Evolutionary conservation across 352 stramenopile species (phyloP), one percentile per base, ranked within the genome.

Genomic region (Phytopythium vexans): DNA sequence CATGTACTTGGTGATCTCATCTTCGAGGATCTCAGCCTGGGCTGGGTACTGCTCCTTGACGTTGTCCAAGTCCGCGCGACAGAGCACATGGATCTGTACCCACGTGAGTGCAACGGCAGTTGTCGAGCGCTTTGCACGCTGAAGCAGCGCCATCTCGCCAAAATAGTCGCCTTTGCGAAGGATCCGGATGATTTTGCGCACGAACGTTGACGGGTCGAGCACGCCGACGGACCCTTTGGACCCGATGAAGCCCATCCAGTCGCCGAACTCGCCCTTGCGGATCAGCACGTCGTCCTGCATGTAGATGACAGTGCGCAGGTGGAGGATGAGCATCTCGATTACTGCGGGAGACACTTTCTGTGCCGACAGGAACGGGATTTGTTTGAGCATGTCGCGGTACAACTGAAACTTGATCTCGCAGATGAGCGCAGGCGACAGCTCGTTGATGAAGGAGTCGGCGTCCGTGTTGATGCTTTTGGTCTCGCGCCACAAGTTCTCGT

Each of bases 181-280:
- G 21, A 89, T 85, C 12, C 76, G 60, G 6, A 89, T 81, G 35
- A 91, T 77, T 41, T 78, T 74, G 21, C 68, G 66, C 37, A 45
- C 56, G 4, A 73, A 41, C 0, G 71, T 69, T 8, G 64, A 72
- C 4, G 80, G 80, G 41, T 88, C 80, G 4, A 92, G 60, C n/a
- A 92, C 63, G 8, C 76, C 78, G 3, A 89, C 77, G 1, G 68
- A 74, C 1, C 79, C 82, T 56, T 85, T 89, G 11, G 74, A 86
- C 12, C 78, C 78, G 44, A 90, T 89, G 47, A 92, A 89, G 7
- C 79, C 82, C 82, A 92, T 92, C 82, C 82, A 92, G 59, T 92
- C 79, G 9, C 82, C 77, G 33, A 77, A 78, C 58, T 92, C 82
- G n/a, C 79, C 79, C 54, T 92, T 90, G 40, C 82, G 74, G 34